Base-by-base conservation (phyloP, 768 basidiomycete genomes). In the Boletus pseudo-olivaceus region DNA sequence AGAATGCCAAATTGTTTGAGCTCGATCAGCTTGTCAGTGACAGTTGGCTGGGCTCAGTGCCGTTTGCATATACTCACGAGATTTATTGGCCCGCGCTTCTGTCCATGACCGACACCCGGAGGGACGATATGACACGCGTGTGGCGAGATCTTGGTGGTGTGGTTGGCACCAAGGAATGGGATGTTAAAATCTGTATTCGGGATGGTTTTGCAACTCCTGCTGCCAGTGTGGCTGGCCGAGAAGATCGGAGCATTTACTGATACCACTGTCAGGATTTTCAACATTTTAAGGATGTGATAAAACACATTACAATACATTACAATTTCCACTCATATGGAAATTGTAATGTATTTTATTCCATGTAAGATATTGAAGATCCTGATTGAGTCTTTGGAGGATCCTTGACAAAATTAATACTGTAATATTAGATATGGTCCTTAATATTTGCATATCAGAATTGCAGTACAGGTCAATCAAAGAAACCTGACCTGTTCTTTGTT, bases 91-190 rank as follows among this genome's bases (percentile, higher is more conserved):
- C 81, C 0, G 77, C 78, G 2, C 73, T 94, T 32, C 70, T 87
- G 1, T 64, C 74, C 54, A 68, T 85, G 62, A 80, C 82, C 55
- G 75, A 79, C 10, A 75, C 78, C 54, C 77, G 82, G 40, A 74
- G 75, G 47, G 70, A 74, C 35, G 64, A 46, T 17, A 80, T 82
- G 78, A 72, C 78, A 58, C 76, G 77, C 43, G 78, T 75, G 37
- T 96, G 93, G 93, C 75, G 75, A 42, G 69, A 72, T 48, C 73
- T 87, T 20, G 93, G 93, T 2, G 88, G 77, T 1, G 76, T 62
- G 47, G 74, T 93, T 23, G 93, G 93, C 1, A 66, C 85, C 33
- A 84, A 80, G 64, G 93, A 96, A 65, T 90, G 85, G 82, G 86
- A 89, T 23, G 84, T 88, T 61, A 93, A 91, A 67, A 40, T 69